These are phyloP conservation scores for Scutellaria barbata DNA, from an alignment of 257 asterid genomes.

Conservation along the genomic window DNA sequence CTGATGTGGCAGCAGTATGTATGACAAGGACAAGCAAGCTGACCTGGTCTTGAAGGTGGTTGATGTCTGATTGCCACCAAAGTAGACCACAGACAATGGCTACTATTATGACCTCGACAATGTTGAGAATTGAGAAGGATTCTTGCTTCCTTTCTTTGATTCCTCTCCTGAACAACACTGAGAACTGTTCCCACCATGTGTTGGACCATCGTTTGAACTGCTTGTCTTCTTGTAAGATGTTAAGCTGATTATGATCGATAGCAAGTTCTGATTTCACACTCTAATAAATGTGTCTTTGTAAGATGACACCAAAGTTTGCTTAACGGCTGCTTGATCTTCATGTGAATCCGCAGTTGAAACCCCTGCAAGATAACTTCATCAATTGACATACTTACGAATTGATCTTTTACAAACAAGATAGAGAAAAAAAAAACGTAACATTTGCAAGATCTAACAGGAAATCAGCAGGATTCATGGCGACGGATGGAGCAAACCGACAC, in stretches of 20 bases:
- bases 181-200: slow-evolving; percentile 75
- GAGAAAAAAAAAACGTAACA: slow-evolving; percentile 47
- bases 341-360: slow-evolving; percentile 50
- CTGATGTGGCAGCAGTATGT: neutral
- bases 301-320: slow-evolving; percentile 53
- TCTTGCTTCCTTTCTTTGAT: slow-evolving; percentile 76
- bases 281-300: slow-evolving; percentile 48
- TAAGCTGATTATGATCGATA: neutral
- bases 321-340: slow-evolving; percentile 51
- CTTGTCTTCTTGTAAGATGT: slow-evolving; percentile 27
- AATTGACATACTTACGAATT: neutral
- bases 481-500: slow-evolving; percentile 52
- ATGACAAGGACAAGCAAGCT: neutral
- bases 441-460: slow-evolving; percentile 84
- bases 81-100: slow-evolving; percentile 62
- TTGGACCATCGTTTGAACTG: slow-evolving; percentile 56
- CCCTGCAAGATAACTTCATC: slow-evolving; percentile 41
- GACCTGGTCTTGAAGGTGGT: slow-evolving; percentile 81
- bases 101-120: slow-evolving; percentile 54
- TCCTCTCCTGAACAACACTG: slow-evolving; percentile 66
- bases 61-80: slow-evolving; percentile 74
- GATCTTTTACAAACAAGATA: no score
- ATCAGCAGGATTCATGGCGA: slow-evolving; percentile 88
- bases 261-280: slow-evolving; percentile 47
- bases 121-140: slow-evolving; percentile 62